Percentiles rank a stretch among this genome's conserved stretches.
Evolutionary conservation across 2,329 filamentous ascomycete species (phyloP).

Genomic region (Ceratocystis harringtonii): DNA sequence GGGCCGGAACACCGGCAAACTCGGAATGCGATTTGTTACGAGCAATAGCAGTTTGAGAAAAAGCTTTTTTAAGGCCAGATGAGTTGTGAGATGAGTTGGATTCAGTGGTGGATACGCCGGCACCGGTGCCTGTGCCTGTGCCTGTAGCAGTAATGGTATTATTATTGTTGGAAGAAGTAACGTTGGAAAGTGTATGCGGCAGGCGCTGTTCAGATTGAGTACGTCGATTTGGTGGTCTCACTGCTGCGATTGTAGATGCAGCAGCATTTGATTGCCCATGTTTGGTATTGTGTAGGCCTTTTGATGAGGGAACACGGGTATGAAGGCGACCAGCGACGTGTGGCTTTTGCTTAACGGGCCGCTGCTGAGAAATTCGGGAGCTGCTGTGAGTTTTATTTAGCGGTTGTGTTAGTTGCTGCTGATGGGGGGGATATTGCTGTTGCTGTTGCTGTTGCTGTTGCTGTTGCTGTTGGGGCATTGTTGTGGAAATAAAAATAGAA

Average conservation of each 20-base stretch:
- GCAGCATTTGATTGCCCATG: slow-evolving; percentile 12
- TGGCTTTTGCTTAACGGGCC: slow-evolving; percentile 15
- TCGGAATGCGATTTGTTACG: slow-evolving; percentile 22
- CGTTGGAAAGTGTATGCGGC: slow-evolving; percentile 4
- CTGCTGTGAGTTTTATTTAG: background rate
- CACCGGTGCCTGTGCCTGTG: background rate
- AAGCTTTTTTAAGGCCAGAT: slow-evolving; percentile 11
- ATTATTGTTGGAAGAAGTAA: background rate
- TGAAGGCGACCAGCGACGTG: slow-evolving; percentile 16
- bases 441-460: background rate
- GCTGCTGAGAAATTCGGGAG: slow-evolving; percentile 16
- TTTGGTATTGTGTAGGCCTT: slow-evolving; percentile 13
- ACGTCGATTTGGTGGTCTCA: slow-evolving; percentile 15
- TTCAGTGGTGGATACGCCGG: background rate
- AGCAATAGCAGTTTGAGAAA: slow-evolving; percentile 16
- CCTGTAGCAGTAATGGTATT: background rate
- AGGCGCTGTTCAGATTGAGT: slow-evolving; percentile 14
- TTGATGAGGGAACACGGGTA: slow-evolving; percentile 15
- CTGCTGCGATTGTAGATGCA: slow-evolving; percentile 5
- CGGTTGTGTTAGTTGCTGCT: background rate
- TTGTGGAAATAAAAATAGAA: slow-evolving; percentile 3
- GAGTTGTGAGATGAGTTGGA: background rate
- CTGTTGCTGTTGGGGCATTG: background rate
- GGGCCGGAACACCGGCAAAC: slow-evolving; percentile 30
- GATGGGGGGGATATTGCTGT: background rate